Conservation (phyloP, 257 asterid genomes). For the Vinca minor region DNA sequence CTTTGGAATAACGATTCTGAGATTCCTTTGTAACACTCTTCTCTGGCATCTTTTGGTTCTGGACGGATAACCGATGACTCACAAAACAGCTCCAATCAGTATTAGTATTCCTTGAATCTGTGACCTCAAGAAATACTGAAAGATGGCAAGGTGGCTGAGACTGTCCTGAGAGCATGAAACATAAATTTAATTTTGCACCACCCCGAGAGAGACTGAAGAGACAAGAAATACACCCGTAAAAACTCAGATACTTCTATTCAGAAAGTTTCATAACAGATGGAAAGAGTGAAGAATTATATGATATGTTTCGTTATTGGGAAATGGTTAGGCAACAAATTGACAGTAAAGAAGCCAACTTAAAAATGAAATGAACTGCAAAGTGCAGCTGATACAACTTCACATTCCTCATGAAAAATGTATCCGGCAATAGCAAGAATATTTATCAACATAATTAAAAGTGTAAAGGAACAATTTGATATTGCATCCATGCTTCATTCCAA, state of each 20-base stretch:
- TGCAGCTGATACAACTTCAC: background rate
- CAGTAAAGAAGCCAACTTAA: background rate
- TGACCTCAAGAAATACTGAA: slow-evolving; percentile 97
- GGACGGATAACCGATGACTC: slow-evolving; percentile 90
- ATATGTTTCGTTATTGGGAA: background rate
- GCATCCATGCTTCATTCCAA: background rate
- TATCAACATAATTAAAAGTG: background rate
- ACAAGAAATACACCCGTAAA: background rate
- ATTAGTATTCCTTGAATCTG: slow-evolving; percentile 80
- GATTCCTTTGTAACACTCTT: slow-evolving; percentile 95
- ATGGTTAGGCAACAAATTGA: background rate
- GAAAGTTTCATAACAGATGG: background rate
- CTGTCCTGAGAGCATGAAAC: slow-evolving; percentile 77
- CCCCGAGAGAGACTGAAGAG: slow-evolving; percentile 15
- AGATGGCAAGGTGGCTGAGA: slow-evolving; percentile 99
- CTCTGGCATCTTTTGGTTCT: slow-evolving; percentile 80
- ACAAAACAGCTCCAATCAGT: slow-evolving; percentile 99
- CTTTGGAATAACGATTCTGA: slow-evolving; percentile 96
- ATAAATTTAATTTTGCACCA: slow-evolving; percentile 22
- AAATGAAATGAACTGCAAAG: background rate
- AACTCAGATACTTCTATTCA: no score
- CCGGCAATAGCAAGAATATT: background rate
- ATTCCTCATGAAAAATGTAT: background rate
- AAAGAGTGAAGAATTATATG: background rate
- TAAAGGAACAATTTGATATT: background rate